These are phyloP conservation scores for Wickerhamomyces bovis DNA, from an alignment of 805 yeast species.

Conservation along the genomic window DNA sequence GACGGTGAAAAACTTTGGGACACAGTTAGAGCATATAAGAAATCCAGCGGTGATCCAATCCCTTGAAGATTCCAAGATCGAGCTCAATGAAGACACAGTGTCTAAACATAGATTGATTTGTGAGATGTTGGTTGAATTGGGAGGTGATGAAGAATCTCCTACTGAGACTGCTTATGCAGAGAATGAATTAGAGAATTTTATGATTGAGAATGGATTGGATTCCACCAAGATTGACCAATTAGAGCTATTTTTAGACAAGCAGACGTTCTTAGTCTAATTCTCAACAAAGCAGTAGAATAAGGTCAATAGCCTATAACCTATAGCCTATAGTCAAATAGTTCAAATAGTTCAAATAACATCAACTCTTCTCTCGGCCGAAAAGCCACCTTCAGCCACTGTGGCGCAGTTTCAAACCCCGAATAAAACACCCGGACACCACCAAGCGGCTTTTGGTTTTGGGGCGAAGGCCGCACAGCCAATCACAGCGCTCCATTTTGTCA, in stretches of 20 bases:
- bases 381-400: neutral
- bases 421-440: neutral
- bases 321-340: no score
- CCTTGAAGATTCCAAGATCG: neutral
- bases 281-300: no score
- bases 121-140: no score
- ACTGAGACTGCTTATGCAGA: neutral
- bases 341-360: no score
- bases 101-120: no score
- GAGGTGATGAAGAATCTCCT: no score
- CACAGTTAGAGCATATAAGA: neutral
- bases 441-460: neutral
- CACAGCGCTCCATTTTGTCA: neutral
- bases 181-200: slow-evolving; percentile 3
- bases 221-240: slow-evolving; percentile 5
- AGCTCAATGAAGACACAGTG: neutral
- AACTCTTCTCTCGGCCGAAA: no score
- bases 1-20: slow-evolving; percentile 5
- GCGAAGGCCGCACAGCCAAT: neutral
- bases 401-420: neutral
- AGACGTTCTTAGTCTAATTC: no score
- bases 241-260: neutral
- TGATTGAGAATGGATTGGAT: slow-evolving; percentile 4
- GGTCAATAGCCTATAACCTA: no score
- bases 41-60: neutral